Percentiles rank a stretch among this genome's conserved stretches.
phyloP scores from a whole-genome alignment of 2,329 filamentous ascomycete genomes.

The Penicillium psychrosexuale region DNA sequence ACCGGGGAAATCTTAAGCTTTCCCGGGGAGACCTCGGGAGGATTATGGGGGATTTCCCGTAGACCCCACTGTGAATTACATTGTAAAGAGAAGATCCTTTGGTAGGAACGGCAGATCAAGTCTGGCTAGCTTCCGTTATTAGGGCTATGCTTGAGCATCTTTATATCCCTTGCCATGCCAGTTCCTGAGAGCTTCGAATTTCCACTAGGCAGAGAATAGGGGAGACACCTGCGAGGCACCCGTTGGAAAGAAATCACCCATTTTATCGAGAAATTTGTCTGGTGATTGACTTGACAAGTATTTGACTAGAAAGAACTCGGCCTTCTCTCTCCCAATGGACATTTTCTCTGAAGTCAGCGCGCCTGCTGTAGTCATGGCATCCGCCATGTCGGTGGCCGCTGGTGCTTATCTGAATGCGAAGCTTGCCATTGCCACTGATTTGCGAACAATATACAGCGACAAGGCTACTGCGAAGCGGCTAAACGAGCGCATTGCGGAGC shows the following conservation, averaged over 20 bases:
- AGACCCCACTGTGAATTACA: constrained; percentile 1
- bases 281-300: not conserved
- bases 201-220: not conserved
- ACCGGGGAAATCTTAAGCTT: constrained; percentile 1
- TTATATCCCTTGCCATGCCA: constrained; percentile 9
- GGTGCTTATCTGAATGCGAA: constrained; percentile 47
- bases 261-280: not conserved
- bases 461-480: constrained; percentile 35
- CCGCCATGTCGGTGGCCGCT: constrained; percentile 35
- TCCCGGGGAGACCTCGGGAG: not conserved
- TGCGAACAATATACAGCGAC: constrained; percentile 36
- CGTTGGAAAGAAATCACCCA: not conserved
- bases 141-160: not conserved
- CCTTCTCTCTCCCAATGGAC: constrained; percentile 22
- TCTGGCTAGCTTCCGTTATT: constrained; percentile 26
- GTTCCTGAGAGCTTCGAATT: not conserved
- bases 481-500: constrained; percentile 32
- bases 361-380: constrained; percentile 33
- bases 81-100: not conserved
- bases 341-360: constrained; percentile 27
- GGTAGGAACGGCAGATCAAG: constrained; percentile 25
- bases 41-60: constrained; percentile 6
- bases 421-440: constrained; percentile 41
- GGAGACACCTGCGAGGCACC: not conserved
- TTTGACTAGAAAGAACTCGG: not conserved